Base-by-base conservation (phyloP, 2,329 filamentous ascomycete species). In the Setomelanomma holmii region DNA sequence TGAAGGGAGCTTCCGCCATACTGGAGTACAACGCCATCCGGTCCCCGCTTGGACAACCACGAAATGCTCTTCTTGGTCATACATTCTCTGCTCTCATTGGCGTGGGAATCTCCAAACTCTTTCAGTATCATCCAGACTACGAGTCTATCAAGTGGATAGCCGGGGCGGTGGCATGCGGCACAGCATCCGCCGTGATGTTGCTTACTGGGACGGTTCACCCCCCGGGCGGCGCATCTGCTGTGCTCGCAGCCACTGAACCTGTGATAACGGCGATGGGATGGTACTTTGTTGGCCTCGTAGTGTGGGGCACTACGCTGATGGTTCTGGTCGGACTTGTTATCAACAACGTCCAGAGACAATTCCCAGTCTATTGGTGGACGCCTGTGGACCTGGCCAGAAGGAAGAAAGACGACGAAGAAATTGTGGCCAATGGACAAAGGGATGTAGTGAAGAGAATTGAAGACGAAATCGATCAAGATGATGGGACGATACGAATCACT, bases 311-410 rank as follows among this genome's bases (percentile, higher is more conserved):
- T 1, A 60, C 65, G 1, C 55, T 81, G 33, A 78, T 81, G 78
- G 41, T 79, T 2, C 22, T 62, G 0, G 75, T 80, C 1, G 78
- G 75, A 0, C 64, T 77, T 5, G 43, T 78, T 4, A 63, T 78
- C 52, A 81, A 81, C 58, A 81, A 82, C 52, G 69, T 80, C 7
- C 67, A 78, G 44, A 64, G 79, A 22, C 73, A 75, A 49, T 82
- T 79, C 55, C 79, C 79, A 0, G 48, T 77, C 1, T 81, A 75
- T 47, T 82, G 79, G 79, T 81, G 78, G 79, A 78, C 77, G n/a
- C 71, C 76, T 3, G 44, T 68, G 27, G 70, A 76, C 19, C 55
- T 77, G 6, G 68, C 72, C 7, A 58, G 46, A 33, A 60, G 56
- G 35, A 59, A 55, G 19, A 56, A 39, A n/a, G 24, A 55, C 4